A percentile compares a stretch with the other conserved stretches of the same genome.
phyloP scores from a whole-genome alignment of 805 yeast genomes.

The Alloascoidea africana region DNA sequence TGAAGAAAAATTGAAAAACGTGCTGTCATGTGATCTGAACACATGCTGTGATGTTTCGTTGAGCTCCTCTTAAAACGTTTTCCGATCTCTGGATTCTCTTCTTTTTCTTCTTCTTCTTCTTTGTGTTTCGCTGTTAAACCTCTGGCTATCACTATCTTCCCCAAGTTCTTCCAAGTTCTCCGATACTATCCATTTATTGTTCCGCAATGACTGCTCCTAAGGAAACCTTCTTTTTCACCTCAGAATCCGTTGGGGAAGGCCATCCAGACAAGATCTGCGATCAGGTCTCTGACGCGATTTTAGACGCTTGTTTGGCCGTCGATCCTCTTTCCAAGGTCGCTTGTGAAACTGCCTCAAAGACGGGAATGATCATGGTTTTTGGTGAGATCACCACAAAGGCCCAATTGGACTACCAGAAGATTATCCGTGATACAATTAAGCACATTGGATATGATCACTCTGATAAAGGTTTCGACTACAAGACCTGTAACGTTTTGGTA shows the following conservation, averaged over 20 bases:
- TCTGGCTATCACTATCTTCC: no score
- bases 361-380: conserved; percentile 98
- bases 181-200: no score
- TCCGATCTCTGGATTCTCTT: no score
- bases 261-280: conserved; percentile 59
- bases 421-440: conserved; percentile 95
- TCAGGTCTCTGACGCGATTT: conserved; percentile 95
- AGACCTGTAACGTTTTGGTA: conserved; percentile 96
- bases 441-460: conserved; percentile 95
- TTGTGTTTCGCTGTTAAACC: no score
- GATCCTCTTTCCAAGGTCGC: conserved; percentile 98
- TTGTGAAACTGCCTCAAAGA: conserved; percentile 97
- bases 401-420: conserved; percentile 87
- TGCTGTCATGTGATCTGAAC: no score
- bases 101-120: no score
- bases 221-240: conserved; percentile 42
- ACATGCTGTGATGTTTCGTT: no score
- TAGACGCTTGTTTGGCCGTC: conserved; percentile 90
- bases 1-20: no score
- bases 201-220: conserved; percentile 15
- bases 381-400: conserved; percentile 99
- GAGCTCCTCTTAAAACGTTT: no score
- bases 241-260: conserved; percentile 63
- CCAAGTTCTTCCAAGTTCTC: no score
- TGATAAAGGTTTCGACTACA: conserved; percentile 96